Percentiles rank a stretch among this genome's conserved stretches.
Evolutionary conservation across 1,139 yeast genomes (phyloP).

Genomic region (Wickerhamomyces sp.): DNA sequence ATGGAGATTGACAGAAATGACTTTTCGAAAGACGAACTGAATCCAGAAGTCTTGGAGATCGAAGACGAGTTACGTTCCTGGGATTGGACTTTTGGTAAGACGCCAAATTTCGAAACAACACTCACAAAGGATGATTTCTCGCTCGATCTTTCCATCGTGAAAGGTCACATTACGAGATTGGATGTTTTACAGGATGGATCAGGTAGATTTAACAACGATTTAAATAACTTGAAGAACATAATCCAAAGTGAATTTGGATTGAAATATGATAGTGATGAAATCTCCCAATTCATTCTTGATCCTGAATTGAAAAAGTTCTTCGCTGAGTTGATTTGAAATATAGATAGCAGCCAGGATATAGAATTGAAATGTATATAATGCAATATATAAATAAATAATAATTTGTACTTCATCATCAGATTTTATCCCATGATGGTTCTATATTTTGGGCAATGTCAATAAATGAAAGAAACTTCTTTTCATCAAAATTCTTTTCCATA

Average conservation of each 20-base stretch:
- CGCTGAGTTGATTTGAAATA: background rate
- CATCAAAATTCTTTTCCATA: conserved; percentile 2
- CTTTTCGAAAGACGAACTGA: no score
- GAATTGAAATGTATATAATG: no score
- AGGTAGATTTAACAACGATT: conserved; percentile 20
- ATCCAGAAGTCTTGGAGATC: conserved; percentile 38
- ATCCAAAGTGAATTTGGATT: conserved; percentile 28
- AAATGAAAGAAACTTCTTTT: conserved; percentile 13
- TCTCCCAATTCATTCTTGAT: conserved; percentile 41
- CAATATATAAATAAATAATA: no score
- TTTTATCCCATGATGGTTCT: conserved; percentile 21
- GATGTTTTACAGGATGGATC: conserved; percentile 35
- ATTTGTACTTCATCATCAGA: background rate
- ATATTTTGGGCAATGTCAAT: conserved; percentile 19
- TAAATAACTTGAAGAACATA: conserved; percentile 28
- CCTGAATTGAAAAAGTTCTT: conserved; percentile 42
- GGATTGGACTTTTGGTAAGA: conserved; percentile 70
- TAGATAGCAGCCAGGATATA: no score
- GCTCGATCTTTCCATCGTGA: conserved; percentile 30
- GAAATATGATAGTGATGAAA: conserved; percentile 37
- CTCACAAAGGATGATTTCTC: conserved; percentile 30
- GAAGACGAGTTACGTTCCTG: conserved; percentile 46
- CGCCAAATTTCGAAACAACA: conserved; percentile 59
- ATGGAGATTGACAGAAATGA: conserved; percentile 24
- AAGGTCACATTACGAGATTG: background rate